A percentile compares a stretch with the other conserved stretches of the same genome.
These are phyloP conservation scores for Telfairia occidentalis DNA, from an alignment of 331 rosid genomes.

Conservation along the genomic window DNA sequence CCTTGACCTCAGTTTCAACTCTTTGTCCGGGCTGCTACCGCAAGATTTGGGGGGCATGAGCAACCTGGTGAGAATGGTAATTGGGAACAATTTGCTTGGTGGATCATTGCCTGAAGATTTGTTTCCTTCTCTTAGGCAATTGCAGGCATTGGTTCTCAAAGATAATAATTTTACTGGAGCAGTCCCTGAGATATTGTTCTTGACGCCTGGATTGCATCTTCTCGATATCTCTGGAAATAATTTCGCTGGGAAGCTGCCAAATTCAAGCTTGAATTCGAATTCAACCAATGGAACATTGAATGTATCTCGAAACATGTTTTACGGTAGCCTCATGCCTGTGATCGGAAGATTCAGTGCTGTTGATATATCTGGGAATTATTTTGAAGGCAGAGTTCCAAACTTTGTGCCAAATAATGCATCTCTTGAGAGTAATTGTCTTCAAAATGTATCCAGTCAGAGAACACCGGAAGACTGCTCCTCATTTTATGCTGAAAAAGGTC, in stretches of 20 bases:
- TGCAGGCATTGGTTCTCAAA: conserved; percentile 45
- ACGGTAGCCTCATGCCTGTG: conserved; percentile 42
- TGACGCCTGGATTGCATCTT: conserved; percentile 38
- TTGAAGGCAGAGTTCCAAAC: conserved; percentile 51
- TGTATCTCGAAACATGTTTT: conserved; percentile 57
- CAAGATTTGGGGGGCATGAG: conserved; percentile 38
- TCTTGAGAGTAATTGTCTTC: conserved; percentile 56
- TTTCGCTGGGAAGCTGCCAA: conserved; percentile 60
- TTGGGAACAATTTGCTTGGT: conserved; percentile 41
- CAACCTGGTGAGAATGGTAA: conserved; percentile 40
- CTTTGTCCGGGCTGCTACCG: conserved; percentile 35
- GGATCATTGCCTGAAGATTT: conserved; percentile 41
- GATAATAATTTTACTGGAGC: conserved; percentile 38
- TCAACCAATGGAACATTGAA: conserved; percentile 29
- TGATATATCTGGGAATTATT: conserved; percentile 65
- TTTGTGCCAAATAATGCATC: conserved; percentile 30
- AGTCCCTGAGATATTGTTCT: conserved; percentile 48
- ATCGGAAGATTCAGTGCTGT: conserved; percentile 44
- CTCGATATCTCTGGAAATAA: conserved; percentile 61
- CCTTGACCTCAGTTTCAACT: conserved; percentile 76
- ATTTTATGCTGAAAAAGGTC: conserved; percentile 54
- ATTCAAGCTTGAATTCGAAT: conserved; percentile 32
- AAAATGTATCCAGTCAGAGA: conserved; percentile 45
- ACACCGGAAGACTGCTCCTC: conserved; percentile 40
- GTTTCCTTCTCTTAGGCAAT: conserved; percentile 29